phyloP scores from a whole-genome alignment of 1,139 yeast genomes.

The Magnusiomyces ingens region DNA sequence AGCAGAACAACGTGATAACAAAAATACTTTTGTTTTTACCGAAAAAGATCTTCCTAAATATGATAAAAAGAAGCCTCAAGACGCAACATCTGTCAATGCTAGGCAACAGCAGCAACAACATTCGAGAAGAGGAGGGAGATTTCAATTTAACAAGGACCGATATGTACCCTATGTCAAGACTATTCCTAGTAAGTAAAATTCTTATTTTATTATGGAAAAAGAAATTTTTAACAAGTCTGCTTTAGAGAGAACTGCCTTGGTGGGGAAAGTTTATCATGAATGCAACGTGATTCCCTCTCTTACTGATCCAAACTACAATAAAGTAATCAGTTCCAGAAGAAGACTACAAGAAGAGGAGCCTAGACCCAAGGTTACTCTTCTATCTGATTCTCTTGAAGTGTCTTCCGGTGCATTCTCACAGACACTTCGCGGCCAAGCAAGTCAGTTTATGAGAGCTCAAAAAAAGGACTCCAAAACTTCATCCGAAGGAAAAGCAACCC shows the following conservation, averaged over 20 bases:
- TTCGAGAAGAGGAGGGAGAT: slow-evolving; percentile 23
- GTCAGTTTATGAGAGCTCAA: slow-evolving; percentile 30
- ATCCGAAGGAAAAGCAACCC: slow-evolving; percentile 78
- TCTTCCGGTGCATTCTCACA: slow-evolving; percentile 76
- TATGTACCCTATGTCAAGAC: slow-evolving; percentile 28
- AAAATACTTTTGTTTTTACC: slow-evolving; percentile 82
- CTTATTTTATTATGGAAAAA: background rate
- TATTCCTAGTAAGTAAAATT: slow-evolving; percentile 20
- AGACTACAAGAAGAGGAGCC: slow-evolving; percentile 35
- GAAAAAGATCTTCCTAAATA: slow-evolving; percentile 75
- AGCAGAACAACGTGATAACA: slow-evolving; percentile 64
- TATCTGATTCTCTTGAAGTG: slow-evolving; percentile 83
- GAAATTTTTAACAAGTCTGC: background rate
- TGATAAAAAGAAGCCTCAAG: slow-evolving; percentile 41
- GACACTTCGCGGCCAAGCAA: slow-evolving; percentile 44
- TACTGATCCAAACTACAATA: slow-evolving; percentile 60
- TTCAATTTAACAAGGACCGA: slow-evolving; percentile 15
- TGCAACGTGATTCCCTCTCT: slow-evolving; percentile 80
- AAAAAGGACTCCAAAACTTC: slow-evolving; percentile 32
- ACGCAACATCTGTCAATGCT: slow-evolving; percentile 23
- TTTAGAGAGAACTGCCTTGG: slow-evolving; percentile 62
- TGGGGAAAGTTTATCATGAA: slow-evolving; percentile 89
- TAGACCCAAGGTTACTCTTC: slow-evolving; percentile 70
- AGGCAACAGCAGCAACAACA: slow-evolving; percentile 26
- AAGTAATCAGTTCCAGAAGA: slow-evolving; percentile 51